Evolutionary conservation across 176 grass and related monocot species (phyloP).

Genomic region (Cenchrus americanus): DNA sequence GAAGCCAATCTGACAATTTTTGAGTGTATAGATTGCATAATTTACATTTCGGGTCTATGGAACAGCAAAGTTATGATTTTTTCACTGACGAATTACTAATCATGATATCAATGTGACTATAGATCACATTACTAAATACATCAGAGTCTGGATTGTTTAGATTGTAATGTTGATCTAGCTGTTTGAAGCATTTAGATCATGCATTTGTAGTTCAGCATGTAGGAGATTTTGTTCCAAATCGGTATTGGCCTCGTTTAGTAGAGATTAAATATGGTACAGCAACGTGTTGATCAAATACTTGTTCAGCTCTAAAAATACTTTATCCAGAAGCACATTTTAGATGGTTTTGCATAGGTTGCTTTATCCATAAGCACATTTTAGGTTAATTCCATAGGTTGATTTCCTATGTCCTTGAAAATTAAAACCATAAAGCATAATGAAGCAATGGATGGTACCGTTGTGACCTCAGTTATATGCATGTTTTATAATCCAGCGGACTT

Average conservation of each 20-base stretch:
- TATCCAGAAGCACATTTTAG: not conserved
- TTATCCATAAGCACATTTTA: not conserved
- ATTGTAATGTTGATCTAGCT: not conserved
- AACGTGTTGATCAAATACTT: not conserved
- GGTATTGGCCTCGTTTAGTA: not conserved
- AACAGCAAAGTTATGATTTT: not conserved
- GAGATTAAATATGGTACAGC: not conserved
- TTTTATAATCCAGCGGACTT: not conserved
- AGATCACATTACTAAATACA: conserved; percentile 7
- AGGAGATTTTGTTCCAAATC: not conserved
- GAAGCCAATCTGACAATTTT: not conserved
- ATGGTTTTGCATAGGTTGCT: not conserved
- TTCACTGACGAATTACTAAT: not conserved
- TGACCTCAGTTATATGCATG: not conserved
- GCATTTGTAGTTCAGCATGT: not conserved
- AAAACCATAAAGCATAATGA: conserved; percentile 14
- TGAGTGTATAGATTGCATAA: not conserved
- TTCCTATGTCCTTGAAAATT: not conserved
- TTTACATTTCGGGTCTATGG: conserved; percentile 15
- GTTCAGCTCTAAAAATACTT: conserved; percentile 19
- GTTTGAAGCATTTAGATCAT: conserved; percentile 8
- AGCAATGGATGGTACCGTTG: not conserved
- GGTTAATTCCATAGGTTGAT: not conserved
- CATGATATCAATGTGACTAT: conserved; percentile 13
- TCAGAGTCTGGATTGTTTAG: not conserved